A percentile compares a stretch with the other conserved stretches of the same genome.
These are phyloP conservation scores for Eragrostis nindensis DNA, from an alignment of 176 grass and related monocot species.

Conservation along the genomic window DNA sequence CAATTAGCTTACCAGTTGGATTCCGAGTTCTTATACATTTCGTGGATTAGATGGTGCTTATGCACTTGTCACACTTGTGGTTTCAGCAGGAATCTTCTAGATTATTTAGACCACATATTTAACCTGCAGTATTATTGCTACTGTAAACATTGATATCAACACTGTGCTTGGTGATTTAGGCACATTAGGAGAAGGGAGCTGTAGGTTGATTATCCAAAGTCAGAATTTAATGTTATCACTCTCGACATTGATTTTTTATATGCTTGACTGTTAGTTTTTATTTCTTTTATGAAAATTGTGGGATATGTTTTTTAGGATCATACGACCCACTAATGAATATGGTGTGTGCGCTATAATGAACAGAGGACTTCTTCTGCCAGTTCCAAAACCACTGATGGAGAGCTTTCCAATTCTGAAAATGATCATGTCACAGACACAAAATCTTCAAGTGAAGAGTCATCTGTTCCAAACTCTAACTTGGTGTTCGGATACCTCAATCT, in stretches of 20 bases:
- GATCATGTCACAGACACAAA: slow-evolving; percentile 36
- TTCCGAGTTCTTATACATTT: slow-evolving; percentile 21
- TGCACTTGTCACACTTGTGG: not conserved
- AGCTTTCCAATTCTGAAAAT: slow-evolving; percentile 45
- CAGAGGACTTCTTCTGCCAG: slow-evolving; percentile 57
- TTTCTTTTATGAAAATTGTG: not conserved
- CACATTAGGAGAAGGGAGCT: not conserved
- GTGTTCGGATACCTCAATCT: slow-evolving; percentile 99
- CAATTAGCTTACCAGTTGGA: not conserved
- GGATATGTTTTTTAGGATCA: slow-evolving; percentile 6
- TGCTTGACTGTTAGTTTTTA: not conserved
- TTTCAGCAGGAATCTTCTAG: not conserved
- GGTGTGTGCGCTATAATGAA: slow-evolving; percentile 35
- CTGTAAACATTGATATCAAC: not conserved
- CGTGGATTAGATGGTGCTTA: not conserved
- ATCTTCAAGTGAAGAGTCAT: slow-evolving; percentile 41
- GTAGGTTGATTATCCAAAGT: not conserved
- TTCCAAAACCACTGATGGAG: slow-evolving; percentile 33
- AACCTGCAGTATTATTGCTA: not conserved
- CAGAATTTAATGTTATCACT: not conserved
- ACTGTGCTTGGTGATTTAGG: not conserved
- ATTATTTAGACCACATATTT: not conserved
- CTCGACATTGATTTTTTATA: not conserved
- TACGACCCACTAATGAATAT: slow-evolving; percentile 22
- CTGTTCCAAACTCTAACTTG: slow-evolving; percentile 62